A percentile compares a stretch with the other conserved stretches of the same genome.
phyloP scores from a whole-genome alignment of 192 early-diverging fungal species.

The Mortierella claussenii region DNA sequence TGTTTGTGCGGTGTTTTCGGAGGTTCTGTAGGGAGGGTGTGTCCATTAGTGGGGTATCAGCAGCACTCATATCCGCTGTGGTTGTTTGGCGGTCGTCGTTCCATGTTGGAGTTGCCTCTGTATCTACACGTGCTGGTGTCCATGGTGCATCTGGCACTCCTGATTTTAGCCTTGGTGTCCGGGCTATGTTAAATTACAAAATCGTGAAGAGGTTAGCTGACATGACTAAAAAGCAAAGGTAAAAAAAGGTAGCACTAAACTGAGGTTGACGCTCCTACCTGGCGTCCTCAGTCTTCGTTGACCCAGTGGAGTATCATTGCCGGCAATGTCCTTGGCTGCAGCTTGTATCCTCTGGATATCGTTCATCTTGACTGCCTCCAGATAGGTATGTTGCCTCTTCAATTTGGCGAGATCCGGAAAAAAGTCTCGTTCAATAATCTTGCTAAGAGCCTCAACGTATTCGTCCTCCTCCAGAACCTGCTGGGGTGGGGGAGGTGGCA shows the following conservation, averaged over 20 bases:
- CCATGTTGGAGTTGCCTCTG: constrained; percentile 22
- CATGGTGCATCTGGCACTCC: constrained; percentile 35
- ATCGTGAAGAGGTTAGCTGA: background rate
- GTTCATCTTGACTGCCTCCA: constrained; percentile 53
- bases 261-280: constrained; percentile 16
- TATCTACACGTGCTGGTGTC: constrained; percentile 46
- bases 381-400: constrained; percentile 60
- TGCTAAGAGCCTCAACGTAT: constrained; percentile 76
- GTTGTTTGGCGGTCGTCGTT: constrained; percentile 6
- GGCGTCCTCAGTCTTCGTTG: constrained; percentile 40
- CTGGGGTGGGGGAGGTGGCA: constrained; percentile 39
- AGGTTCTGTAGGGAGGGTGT: constrained; percentile 23
- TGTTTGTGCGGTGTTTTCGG: background rate
- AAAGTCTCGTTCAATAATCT: constrained; percentile 87
- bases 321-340: constrained; percentile 45
- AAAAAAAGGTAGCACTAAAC: background rate
- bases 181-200: no score
- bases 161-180: constrained; percentile 19
- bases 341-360: constrained; percentile 40
- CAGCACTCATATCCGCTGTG: background rate
- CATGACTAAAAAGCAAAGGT: background rate
- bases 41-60: constrained; percentile 28
- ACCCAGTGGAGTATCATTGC: constrained; percentile 46
- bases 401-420: constrained; percentile 77
- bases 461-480: constrained; percentile 80